Conservation (phyloP, 202 grass and related monocot species). For the Musa balbisiana region DNA sequence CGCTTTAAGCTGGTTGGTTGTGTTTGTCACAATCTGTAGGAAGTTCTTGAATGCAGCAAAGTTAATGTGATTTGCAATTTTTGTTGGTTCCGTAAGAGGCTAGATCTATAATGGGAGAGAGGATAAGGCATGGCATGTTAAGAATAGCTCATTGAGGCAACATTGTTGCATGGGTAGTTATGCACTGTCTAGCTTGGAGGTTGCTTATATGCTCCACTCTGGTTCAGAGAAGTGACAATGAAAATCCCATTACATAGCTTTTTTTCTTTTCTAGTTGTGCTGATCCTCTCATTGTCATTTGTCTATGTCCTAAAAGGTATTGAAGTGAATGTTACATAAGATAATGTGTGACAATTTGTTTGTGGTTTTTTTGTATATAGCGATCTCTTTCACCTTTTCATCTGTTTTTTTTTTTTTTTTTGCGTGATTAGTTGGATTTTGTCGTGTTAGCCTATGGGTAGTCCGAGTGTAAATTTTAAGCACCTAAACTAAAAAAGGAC, state of each 20-base stretch:
- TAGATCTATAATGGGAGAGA: background rate
- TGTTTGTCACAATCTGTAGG: too few species aligned
- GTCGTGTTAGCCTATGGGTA: too few species aligned
- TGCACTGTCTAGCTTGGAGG: background rate
- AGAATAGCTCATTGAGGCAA: background rate
- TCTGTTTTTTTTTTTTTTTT: background rate
- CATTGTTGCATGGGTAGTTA: background rate
- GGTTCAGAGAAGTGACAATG: background rate
- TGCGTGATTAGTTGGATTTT: background rate
- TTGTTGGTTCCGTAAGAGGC: background rate
- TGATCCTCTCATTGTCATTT: too few species aligned
- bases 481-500: too few species aligned
- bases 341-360: background rate
- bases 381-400: background rate
- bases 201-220: background rate
- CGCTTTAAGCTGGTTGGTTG: background rate
- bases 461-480: too few species aligned
- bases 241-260: too few species aligned
- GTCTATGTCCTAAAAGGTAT: too few species aligned
- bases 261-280: too few species aligned
- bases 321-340: background rate
- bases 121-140: too few species aligned
- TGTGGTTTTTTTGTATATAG: background rate
- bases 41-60: background rate
- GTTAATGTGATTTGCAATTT: background rate